Percentiles rank a stretch among this genome's conserved stretches.
phyloP scores from a whole-genome alignment of 352 stramenopile genomes.

The Phytophthora ohioensis region DNA sequence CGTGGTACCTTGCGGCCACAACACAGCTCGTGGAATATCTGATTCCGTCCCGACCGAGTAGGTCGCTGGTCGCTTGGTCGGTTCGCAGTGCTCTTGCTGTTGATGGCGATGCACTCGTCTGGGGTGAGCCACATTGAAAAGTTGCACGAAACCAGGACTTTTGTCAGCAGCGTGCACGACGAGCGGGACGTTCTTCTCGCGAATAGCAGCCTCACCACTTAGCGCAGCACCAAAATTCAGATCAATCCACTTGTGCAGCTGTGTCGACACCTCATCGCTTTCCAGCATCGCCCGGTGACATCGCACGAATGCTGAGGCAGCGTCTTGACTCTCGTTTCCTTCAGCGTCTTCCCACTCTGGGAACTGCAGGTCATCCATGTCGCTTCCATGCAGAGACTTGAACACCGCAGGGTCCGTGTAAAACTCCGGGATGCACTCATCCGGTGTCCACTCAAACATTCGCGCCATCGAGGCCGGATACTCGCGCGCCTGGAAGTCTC shows the following conservation, averaged over 20 bases:
- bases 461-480: constrained; percentile 92
- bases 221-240: constrained; percentile 95
- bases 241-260: constrained; percentile 96
- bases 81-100: background rate
- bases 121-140: constrained; percentile 64
- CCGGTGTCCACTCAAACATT: constrained; percentile 95
- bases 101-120: constrained; percentile 17
- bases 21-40: constrained; percentile 9
- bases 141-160: constrained; percentile 79
- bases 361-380: constrained; percentile 78
- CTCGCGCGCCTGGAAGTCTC: constrained; percentile 94
- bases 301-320: constrained; percentile 78
- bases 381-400: constrained; percentile 72
- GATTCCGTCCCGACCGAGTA: constrained; percentile 10
- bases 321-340: constrained; percentile 20
- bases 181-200: constrained; percentile 93
- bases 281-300: constrained; percentile 95
- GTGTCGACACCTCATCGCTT: constrained; percentile 82
- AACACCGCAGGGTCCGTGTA: constrained; percentile 92
- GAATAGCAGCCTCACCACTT: constrained; percentile 78
- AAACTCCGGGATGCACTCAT: constrained; percentile 97
- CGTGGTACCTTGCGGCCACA: constrained; percentile 26
- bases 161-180: constrained; percentile 54
- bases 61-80: constrained; percentile 3
- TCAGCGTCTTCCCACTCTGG: constrained; percentile 76